phyloP scores from a whole-genome alignment of 2,329 filamentous ascomycete species.

The Didymella pinodella region DNA sequence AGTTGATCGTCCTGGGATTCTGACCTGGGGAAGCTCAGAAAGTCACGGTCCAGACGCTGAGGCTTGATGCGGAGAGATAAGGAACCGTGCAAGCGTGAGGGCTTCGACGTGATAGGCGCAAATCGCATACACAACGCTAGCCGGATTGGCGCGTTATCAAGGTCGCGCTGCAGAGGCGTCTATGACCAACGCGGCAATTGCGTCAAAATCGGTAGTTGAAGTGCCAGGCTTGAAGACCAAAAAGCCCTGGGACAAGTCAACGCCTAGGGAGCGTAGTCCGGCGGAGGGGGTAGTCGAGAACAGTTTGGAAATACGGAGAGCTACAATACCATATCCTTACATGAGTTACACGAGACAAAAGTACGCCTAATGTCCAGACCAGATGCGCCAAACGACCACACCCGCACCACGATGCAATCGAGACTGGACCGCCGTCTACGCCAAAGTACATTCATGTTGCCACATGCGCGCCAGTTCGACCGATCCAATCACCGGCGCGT shows the following conservation, averaged over 20 bases:
- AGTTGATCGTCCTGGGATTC: neutral
- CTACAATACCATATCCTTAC: conserved; percentile 16
- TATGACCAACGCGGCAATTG: neutral
- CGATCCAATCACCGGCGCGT: neutral
- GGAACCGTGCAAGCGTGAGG: conserved; percentile 13
- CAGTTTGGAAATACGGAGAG: conserved; percentile 8
- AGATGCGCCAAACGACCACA: conserved; percentile 16
- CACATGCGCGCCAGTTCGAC: conserved; percentile 10
- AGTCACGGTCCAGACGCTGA: conserved; percentile 15
- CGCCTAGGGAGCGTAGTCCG: too few species aligned
- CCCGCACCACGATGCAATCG: conserved; percentile 1
- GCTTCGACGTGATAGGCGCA: conserved; percentile 14
- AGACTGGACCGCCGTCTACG: conserved; percentile 10
- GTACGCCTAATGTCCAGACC: conserved; percentile 28
- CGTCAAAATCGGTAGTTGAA: neutral
- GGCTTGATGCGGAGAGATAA: conserved; percentile 30
- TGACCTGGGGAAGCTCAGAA: conserved; percentile 18
- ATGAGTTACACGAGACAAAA: conserved; percentile 5
- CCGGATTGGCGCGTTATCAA: conserved; percentile 16
- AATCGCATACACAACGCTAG: conserved; percentile 19
- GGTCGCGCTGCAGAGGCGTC: neutral
- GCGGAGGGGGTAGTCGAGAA: neutral
- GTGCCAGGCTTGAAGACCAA: neutral
- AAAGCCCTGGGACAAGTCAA: neutral
- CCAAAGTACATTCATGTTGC: conserved; percentile 14